Percentiles rank a stretch among this genome's conserved stretches.
Evolutionary conservation across 805 yeast genomes (phyloP).

Genomic region (Schizosaccharomyces japonicus): DNA sequence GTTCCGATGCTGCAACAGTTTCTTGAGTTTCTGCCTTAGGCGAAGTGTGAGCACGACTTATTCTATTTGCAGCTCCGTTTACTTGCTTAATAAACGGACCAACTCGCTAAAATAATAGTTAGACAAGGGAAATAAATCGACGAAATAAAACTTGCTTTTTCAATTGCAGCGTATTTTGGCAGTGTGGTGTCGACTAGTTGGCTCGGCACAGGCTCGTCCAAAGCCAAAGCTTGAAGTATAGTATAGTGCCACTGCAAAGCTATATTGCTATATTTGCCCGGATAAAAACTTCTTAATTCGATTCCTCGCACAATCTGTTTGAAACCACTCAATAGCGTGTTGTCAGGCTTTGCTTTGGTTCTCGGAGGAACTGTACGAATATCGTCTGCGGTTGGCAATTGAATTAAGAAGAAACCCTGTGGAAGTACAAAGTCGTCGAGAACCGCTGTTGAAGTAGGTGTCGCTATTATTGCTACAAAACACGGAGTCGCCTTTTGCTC

Average conservation of each 20-base stretch:
- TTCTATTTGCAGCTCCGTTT: too few relatives aligned
- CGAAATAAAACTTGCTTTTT: conserved; percentile 5
- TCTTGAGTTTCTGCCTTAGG: too few relatives aligned
- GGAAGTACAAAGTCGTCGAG: conserved; percentile 18
- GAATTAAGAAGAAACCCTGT: conserved; percentile 48
- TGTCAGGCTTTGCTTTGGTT: conserved; percentile 11
- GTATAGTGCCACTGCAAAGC: conserved; percentile 41
- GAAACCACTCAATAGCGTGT: conserved; percentile 12
- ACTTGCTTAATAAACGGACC: too few relatives aligned
- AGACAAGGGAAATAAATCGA: not conserved
- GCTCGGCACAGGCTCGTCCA: conserved; percentile 29
- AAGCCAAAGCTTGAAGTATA: conserved; percentile 35
- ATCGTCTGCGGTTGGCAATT: conserved; percentile 55
- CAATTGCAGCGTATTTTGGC: conserved; percentile 12
- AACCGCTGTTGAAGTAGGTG: not conserved
- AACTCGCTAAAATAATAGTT: not conserved
- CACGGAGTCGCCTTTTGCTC: conserved; percentile 31
- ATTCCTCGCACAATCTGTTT: conserved; percentile 20
- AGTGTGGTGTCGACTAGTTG: conserved; percentile 11
- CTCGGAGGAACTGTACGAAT: conserved; percentile 37
- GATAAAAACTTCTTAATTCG: conserved; percentile 28
- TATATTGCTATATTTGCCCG: conserved; percentile 40
- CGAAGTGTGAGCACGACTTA: too few relatives aligned
- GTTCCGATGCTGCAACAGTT: too few relatives aligned
- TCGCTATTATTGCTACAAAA: conserved; percentile 35